These are phyloP conservation scores for Aspergillus oerlinghausenensis DNA, from an alignment of 2,329 filamentous ascomycete genomes.

Conservation along the genomic window DNA sequence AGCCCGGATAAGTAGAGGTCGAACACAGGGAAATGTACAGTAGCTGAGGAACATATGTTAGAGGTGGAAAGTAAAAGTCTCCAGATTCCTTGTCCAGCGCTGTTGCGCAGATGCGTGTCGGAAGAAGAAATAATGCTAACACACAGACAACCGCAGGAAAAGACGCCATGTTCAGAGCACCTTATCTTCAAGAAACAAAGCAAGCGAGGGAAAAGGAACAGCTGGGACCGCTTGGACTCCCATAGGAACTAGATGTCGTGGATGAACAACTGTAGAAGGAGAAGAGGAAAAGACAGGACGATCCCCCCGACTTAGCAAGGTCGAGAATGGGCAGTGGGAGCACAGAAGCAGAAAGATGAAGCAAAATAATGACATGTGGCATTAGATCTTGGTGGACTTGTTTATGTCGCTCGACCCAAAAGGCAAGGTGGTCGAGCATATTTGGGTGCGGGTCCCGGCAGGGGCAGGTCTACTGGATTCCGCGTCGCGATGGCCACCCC, in stretches of 20 bases:
- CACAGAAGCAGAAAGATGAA: not conserved
- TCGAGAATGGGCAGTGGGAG: not conserved
- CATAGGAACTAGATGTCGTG: not conserved
- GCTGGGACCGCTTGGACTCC: not conserved
- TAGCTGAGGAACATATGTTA: not conserved
- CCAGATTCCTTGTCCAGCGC: not conserved
- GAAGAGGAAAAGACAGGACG: not conserved
- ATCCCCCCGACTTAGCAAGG: not conserved
- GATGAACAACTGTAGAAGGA: not conserved
- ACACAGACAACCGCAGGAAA: not conserved
- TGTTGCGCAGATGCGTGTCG: not conserved
- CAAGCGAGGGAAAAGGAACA: not conserved
- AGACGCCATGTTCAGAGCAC: not conserved
- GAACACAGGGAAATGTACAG: not conserved
- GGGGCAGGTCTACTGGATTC: not conserved
- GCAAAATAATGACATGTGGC: not conserved
- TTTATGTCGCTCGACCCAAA: not conserved
- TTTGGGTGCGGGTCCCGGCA: not conserved
- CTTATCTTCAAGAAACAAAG: not conserved
- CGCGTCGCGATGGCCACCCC: not conserved
- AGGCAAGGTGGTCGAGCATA: not conserved
- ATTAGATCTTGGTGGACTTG: not conserved
- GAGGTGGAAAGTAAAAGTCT: not conserved
- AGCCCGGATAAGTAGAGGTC: not conserved
- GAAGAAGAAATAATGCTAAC: not conserved